Conservation (phyloP, 495 filamentous ascomycete species). For the Neurospora sp. region DNA sequence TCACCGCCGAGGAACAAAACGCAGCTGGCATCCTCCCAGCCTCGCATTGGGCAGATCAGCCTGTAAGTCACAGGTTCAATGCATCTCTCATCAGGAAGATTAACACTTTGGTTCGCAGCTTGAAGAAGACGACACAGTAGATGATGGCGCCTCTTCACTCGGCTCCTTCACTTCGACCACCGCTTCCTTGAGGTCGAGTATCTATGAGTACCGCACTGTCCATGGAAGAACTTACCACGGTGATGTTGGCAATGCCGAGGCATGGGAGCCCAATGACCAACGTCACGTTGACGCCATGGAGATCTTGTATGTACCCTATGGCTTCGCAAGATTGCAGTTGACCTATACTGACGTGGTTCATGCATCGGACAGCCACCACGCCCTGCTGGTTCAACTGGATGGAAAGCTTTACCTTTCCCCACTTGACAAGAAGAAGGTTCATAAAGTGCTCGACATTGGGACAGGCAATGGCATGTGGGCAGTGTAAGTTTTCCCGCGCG, state of each 20-base stretch:
- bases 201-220: neutral
- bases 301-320: neutral
- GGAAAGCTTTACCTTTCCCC: slow-evolving; percentile 48
- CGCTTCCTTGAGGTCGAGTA: neutral
- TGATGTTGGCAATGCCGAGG: slow-evolving; percentile 1
- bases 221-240: slow-evolving; percentile 22
- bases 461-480: slow-evolving; percentile 34
- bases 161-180: neutral
- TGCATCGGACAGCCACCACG: slow-evolving; percentile 14
- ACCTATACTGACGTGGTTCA: neutral
- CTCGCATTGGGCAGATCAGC: neutral
- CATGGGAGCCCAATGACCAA: slow-evolving; percentile 19
- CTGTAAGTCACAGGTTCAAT: neutral
- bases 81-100: neutral
- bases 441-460: slow-evolving; percentile 25
- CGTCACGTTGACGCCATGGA: slow-evolving; percentile 16
- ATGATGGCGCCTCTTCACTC: neutral
- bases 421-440: slow-evolving; percentile 28
- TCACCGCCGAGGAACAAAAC: neutral
- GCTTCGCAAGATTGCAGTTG: neutral
- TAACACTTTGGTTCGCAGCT: neutral
- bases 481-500: slow-evolving; percentile 3
- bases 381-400: slow-evolving; percentile 30
- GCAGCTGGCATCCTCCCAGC: neutral
- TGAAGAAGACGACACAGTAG: neutral